Percentiles rank a stretch among this genome's conserved stretches.
These are phyloP conservation scores for Hymenoscyphus salicellus DNA, from an alignment of 2,329 filamentous ascomycete genomes.

Conservation along the genomic window DNA sequence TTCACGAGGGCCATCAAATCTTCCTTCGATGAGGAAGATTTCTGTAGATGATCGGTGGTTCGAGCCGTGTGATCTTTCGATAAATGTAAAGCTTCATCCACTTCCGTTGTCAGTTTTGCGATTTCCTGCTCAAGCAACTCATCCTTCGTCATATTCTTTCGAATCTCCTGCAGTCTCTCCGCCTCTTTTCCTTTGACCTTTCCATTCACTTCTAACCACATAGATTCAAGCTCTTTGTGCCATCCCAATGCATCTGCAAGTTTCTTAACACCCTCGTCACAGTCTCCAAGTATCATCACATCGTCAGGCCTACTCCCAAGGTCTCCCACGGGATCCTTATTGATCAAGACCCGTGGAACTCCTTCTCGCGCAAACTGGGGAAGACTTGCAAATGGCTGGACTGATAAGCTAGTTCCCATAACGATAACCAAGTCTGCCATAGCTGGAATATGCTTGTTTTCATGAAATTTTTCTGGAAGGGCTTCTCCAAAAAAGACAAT, in stretches of 20 bases:
- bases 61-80: slow-evolving; percentile 33
- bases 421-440: slow-evolving; percentile 76
- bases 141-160: slow-evolving; percentile 42
- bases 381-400: slow-evolving; percentile 84
- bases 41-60: slow-evolving; percentile 28
- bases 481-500: slow-evolving; percentile 81
- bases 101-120: slow-evolving; percentile 37
- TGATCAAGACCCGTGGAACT: slow-evolving; percentile 79
- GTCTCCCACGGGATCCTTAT: slow-evolving; percentile 77
- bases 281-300: slow-evolving; percentile 77
- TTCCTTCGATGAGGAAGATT: background rate
- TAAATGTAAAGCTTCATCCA: slow-evolving; percentile 36
- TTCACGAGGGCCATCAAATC: background rate
- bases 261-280: slow-evolving; percentile 75
- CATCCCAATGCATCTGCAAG: slow-evolving; percentile 81
- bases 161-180: slow-evolving; percentile 15
- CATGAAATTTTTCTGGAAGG: slow-evolving; percentile 63
- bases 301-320: slow-evolving; percentile 78
- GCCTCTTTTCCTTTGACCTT: slow-evolving; percentile 49
- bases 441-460: slow-evolving; percentile 51
- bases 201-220: slow-evolving; percentile 68
- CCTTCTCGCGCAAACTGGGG: slow-evolving; percentile 60
- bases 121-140: slow-evolving; percentile 44
- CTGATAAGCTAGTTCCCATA: slow-evolving; percentile 82
- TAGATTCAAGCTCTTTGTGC: slow-evolving; percentile 73